These are phyloP conservation scores for Lodderomyces oxycetoniae DNA, from an alignment of 1,139 yeast species.

Conservation along the genomic window DNA sequence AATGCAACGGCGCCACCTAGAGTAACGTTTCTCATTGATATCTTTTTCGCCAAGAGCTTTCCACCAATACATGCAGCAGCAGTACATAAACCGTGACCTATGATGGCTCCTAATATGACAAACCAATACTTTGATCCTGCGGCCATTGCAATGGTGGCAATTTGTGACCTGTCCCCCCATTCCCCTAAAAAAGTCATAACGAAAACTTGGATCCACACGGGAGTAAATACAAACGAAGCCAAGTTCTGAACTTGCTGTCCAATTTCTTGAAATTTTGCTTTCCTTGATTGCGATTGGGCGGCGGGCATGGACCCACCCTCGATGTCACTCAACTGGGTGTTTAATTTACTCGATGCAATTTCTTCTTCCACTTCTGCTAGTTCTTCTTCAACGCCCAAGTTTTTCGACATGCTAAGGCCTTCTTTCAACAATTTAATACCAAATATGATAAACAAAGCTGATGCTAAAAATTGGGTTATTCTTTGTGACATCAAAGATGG, in stretches of 20 bases:
- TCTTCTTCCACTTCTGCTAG: slow-evolving; percentile 96
- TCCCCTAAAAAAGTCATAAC: slow-evolving; percentile 96
- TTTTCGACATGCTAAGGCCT: slow-evolving; percentile 77
- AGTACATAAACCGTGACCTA: slow-evolving; percentile 91
- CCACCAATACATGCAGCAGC: slow-evolving; percentile 94
- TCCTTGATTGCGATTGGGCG: slow-evolving; percentile 5
- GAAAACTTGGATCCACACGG: slow-evolving; percentile 91
- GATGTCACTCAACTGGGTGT: slow-evolving; percentile 45
- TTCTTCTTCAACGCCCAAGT: slow-evolving; percentile 87
- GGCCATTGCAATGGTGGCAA: slow-evolving; percentile 98
- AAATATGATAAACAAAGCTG: slow-evolving; percentile 73
- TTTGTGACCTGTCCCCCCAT: slow-evolving; percentile 98
- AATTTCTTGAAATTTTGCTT: slow-evolving; percentile 24
- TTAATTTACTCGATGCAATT: slow-evolving; percentile 60
- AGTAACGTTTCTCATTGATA: slow-evolving; percentile 88
- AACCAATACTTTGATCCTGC: slow-evolving; percentile 92
- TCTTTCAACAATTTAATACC: slow-evolving; percentile 75
- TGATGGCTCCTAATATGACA: slow-evolving; percentile 82
- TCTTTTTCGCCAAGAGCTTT: slow-evolving; percentile 78
- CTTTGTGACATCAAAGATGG: slow-evolving; percentile 79
- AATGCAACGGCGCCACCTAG: slow-evolving; percentile 87
- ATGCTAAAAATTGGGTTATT: slow-evolving; percentile 77
- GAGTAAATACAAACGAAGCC: slow-evolving; percentile 67
- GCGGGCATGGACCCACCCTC: slow-evolving; percentile 47
- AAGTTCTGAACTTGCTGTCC: slow-evolving; percentile 44